These are phyloP conservation scores for Coemansia interrupta DNA, from an alignment of 192 early-diverging fungal species.

Conservation along the genomic window DNA sequence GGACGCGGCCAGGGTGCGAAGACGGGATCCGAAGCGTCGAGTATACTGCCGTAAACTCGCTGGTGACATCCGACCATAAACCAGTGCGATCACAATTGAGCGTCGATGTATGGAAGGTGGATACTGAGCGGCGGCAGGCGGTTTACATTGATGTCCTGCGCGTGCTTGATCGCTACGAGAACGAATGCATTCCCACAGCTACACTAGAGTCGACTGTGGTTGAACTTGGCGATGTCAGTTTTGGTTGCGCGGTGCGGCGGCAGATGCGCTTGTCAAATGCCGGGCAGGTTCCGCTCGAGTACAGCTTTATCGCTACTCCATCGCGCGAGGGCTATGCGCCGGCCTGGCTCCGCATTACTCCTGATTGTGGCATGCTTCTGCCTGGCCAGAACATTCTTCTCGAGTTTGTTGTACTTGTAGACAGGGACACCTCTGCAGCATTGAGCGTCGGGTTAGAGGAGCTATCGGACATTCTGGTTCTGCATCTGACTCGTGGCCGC, in stretches of 20 bases:
- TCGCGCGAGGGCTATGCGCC: constrained; percentile 57
- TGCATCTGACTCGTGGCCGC: constrained; percentile 75
- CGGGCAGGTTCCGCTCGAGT: constrained; percentile 71
- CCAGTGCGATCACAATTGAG: constrained; percentile 75
- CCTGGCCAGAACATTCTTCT: constrained; percentile 56
- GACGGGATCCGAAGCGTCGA: constrained; percentile 22
- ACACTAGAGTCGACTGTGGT: constrained; percentile 57
- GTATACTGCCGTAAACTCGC: constrained; percentile 15
- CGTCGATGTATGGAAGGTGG: constrained; percentile 63
- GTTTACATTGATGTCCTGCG: constrained; percentile 62
- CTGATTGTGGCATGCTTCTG: constrained; percentile 64
- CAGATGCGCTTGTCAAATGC: constrained; percentile 67
- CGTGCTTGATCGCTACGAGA: constrained; percentile 75
- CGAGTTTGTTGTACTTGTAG: constrained; percentile 50
- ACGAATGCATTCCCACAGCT: constrained; percentile 72
- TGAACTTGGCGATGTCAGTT: constrained; percentile 70
- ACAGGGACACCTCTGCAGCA: constrained; percentile 47
- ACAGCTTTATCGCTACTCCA: constrained; percentile 68
- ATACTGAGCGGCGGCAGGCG: constrained; percentile 55
- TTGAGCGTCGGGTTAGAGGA: constrained; percentile 55
- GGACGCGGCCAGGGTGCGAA: constrained; percentile 56
- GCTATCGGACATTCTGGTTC: constrained; percentile 58
- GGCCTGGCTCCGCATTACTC: constrained; percentile 72
- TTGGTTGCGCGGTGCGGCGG: constrained; percentile 50
- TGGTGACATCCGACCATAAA: constrained; percentile 73